A percentile compares a stretch with the other conserved stretches of the same genome.
These are phyloP conservation scores for Sclerotinia trifoliorum DNA, from an alignment of 2,329 filamentous ascomycete genomes.

Conservation along the genomic window DNA sequence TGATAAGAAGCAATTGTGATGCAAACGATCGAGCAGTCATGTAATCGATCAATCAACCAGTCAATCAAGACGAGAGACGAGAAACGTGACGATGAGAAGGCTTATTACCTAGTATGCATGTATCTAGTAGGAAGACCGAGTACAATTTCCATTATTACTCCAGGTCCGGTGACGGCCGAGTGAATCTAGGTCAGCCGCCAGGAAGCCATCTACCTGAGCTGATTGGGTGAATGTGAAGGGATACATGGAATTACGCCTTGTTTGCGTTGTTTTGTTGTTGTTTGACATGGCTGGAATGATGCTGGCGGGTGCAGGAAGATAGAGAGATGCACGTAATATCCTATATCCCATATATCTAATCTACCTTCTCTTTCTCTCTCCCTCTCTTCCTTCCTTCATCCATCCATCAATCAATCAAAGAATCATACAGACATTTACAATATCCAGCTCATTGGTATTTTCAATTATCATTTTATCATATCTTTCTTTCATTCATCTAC, in stretches of 20 bases:
- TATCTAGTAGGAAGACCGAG: background rate
- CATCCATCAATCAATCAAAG: background rate
- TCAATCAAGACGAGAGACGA: too few species aligned
- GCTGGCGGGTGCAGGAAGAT: slow-evolving; percentile 1
- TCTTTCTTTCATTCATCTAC: background rate
- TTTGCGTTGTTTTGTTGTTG: slow-evolving; percentile 4
- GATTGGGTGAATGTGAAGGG: background rate
- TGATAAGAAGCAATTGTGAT: background rate
- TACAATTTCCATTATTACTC: background rate
- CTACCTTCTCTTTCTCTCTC: background rate
- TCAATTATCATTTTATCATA: background rate
- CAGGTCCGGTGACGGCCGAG: slow-evolving; percentile 4
- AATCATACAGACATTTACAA: background rate
- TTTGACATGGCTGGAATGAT: background rate
- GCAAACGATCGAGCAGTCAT: too few species aligned
- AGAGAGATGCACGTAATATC: background rate
- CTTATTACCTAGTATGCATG: background rate
- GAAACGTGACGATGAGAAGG: background rate
- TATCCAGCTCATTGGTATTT: background rate
- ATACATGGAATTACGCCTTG: background rate
- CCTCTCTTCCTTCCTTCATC: background rate
- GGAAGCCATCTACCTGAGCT: background rate
- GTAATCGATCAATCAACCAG: background rate
- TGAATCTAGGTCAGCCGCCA: slow-evolving; percentile 2
- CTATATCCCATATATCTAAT: background rate